Percentiles rank a stretch among this genome's conserved stretches.
phyloP scores from a whole-genome alignment of 2,329 filamentous ascomycete genomes.

The Colletotrichum gigasporum region DNA sequence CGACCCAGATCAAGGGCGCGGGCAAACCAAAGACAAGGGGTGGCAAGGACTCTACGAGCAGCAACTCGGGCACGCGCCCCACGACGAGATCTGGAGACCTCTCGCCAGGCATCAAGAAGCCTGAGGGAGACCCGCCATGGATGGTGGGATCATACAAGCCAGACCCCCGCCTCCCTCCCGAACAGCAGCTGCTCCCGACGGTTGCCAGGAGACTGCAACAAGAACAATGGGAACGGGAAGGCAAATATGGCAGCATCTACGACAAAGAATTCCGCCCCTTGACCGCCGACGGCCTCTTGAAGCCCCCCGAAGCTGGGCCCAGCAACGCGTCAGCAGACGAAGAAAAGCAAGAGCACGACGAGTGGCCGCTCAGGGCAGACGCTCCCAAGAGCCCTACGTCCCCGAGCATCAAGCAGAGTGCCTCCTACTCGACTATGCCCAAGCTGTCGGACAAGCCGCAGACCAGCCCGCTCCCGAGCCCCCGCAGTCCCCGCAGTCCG shows the following conservation, averaged over 20 bases:
- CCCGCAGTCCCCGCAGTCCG: conserved; percentile 49
- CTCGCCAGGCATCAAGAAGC: conserved; percentile 65
- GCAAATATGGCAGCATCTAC: conserved; percentile 84
- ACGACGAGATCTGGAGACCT: conserved; percentile 70
- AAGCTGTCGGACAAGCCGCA: conserved; percentile 60
- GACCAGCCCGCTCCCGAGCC: conserved; percentile 53
- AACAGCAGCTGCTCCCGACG: conserved; percentile 94
- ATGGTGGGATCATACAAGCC: conserved; percentile 94
- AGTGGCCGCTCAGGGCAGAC: conserved; percentile 68
- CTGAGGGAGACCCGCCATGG: conserved; percentile 97
- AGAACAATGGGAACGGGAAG: conserved; percentile 94
- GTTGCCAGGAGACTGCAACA: conserved; percentile 91
- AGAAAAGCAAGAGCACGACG: conserved; percentile 47
- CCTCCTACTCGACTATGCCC: conserved; percentile 71
- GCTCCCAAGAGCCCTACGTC: conserved; percentile 56
- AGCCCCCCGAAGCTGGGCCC: conserved; percentile 50
- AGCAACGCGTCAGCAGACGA: conserved; percentile 36
- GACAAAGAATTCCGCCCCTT: conserved; percentile 88
- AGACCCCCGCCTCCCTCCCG: conserved; percentile 90
- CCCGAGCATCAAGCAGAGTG: conserved; percentile 46
- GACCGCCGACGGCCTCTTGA: conserved; percentile 69
- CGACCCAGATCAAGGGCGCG: conserved; percentile 52
- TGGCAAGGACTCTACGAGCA: conserved; percentile 57
- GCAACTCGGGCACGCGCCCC: conserved; percentile 64
- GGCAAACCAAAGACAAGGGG: conserved; percentile 72